Evolutionary conservation across 1,284 basidiomycete species (phyloP).

Genomic region (Cutaneotrichosporon daszewskae): DNA sequence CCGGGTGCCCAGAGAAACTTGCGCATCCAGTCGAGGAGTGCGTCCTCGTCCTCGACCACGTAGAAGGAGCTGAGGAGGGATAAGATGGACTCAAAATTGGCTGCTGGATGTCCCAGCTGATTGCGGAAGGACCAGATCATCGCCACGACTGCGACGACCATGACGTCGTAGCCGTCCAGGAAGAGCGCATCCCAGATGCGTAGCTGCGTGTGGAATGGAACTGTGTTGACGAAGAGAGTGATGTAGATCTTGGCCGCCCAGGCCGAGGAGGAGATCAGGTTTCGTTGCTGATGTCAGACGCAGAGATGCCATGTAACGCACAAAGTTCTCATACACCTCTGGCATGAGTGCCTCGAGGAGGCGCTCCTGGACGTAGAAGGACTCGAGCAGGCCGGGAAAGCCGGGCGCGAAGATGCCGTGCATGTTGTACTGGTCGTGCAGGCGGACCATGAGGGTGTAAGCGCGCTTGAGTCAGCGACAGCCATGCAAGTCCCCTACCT

Average conservation of each 20-base stretch:
- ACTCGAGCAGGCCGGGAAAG: conserved; percentile 90
- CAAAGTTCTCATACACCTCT: conserved; percentile 73
- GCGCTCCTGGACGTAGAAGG: conserved; percentile 88
- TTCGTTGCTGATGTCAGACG: conserved; percentile 54
- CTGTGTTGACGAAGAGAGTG: conserved; percentile 87
- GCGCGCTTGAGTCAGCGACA: conserved; percentile 52
- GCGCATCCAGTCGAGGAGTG: conserved; percentile 71
- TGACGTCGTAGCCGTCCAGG: conserved; percentile 82
- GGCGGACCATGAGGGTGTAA: conserved; percentile 72
- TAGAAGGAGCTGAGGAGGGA: conserved; percentile 86
- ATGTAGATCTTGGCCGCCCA: conserved; percentile 99
- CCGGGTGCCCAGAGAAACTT: conserved; percentile 65
- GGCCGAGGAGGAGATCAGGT: conserved; percentile 84
- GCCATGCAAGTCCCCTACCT: conserved; percentile 47
- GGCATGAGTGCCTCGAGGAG: conserved; percentile 81
- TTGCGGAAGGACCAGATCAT: conserved; percentile 74
- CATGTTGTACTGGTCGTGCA: conserved; percentile 84
- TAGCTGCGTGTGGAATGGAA: conserved; percentile 93
- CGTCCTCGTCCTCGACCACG: conserved; percentile 79
- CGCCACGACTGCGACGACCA: conserved; percentile 75
- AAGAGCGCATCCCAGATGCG: conserved; percentile 92
- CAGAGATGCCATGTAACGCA: conserved; percentile 33
- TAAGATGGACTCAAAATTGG: conserved; percentile 86
- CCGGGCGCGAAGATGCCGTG: conserved; percentile 87
- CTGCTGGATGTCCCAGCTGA: conserved; percentile 33